Evolutionary conservation across 345 rosid species (phyloP).

Genomic region (Raphanus raphanistrum): DNA sequence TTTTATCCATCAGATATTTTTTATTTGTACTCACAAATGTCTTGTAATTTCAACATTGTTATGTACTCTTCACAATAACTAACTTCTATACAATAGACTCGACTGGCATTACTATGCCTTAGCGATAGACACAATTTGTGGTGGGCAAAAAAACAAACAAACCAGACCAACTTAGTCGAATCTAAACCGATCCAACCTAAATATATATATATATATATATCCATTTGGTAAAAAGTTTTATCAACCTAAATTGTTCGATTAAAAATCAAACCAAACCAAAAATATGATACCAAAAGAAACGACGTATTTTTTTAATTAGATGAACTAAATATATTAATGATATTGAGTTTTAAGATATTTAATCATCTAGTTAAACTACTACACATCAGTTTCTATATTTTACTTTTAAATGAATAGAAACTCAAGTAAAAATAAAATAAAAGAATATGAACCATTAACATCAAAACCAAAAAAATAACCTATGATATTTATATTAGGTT

Average conservation of each 20-base stretch:
- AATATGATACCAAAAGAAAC: no score
- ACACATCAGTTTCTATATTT: no score
- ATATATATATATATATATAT: no score
- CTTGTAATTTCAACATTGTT: slow-evolving; percentile 18
- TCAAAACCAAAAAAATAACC: background rate
- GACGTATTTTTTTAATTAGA: no score
- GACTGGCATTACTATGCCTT: background rate
- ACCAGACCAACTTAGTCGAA: background rate
- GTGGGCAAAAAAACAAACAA: background rate
- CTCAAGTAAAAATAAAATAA: background rate
- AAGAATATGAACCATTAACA: background rate
- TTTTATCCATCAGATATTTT: slow-evolving; percentile 11
- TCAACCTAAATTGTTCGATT: no score
- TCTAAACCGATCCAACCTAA: background rate
- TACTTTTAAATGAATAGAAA: no score
- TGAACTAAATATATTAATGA: no score
- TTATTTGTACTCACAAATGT: slow-evolving; percentile 1
- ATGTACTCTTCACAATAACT: background rate
- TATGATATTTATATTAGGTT: background rate
- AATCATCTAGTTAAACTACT: background rate
- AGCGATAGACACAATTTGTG: background rate
- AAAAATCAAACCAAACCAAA: no score
- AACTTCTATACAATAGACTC: slow-evolving; percentile 3
- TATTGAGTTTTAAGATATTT: no score
- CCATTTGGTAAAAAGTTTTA: no score